phyloP scores from a whole-genome alignment of 306 rosid species.

The Prunus mira region DNA sequence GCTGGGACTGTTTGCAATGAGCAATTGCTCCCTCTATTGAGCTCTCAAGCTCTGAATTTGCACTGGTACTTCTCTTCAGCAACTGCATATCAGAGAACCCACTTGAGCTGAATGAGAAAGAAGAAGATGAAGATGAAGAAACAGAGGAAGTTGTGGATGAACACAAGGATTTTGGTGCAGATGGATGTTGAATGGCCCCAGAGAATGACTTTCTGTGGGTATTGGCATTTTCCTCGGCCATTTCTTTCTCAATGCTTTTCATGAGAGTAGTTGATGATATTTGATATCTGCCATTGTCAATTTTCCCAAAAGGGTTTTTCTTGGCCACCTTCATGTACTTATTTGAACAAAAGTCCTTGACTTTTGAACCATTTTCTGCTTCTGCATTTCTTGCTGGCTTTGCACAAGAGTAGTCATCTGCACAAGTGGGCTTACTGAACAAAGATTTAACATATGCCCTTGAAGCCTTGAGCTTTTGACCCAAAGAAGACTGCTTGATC shows the following conservation, averaged over 20 bases:
- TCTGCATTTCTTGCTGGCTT: conserved; percentile 41
- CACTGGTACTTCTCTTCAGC: conserved; percentile 71
- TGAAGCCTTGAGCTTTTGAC: conserved; percentile 66
- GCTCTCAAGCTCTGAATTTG: conserved; percentile 62
- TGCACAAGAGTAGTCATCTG: conserved; percentile 44
- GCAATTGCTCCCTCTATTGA: conserved; percentile 96
- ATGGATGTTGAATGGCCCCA: conserved; percentile 61
- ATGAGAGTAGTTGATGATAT: conserved; percentile 30
- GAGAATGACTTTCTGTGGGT: conserved; percentile 69
- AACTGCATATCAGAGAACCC: conserved; percentile 52
- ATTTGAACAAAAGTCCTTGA: conserved; percentile 22
- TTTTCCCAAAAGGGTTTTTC: conserved; percentile 48
- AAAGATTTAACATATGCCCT: conserved; percentile 60
- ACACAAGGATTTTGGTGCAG: conserved; percentile 36
- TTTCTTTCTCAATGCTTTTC: conserved; percentile 48
- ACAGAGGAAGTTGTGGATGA: conserved; percentile 69
- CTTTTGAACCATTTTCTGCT: conserved; percentile 25
- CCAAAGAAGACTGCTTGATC: conserved; percentile 51
- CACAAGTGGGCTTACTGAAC: conserved; percentile 64
- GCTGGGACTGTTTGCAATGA: conserved; percentile 80
- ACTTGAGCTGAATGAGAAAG: conserved; percentile 72
- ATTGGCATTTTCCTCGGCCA: conserved; percentile 37
- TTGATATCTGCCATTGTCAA: conserved; percentile 37
- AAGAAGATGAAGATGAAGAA: conserved; percentile 74
- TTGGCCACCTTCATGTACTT: conserved; percentile 39